phyloP scores from a whole-genome alignment of 768 basidiomycete species.

The Lentinula edodes region DNA sequence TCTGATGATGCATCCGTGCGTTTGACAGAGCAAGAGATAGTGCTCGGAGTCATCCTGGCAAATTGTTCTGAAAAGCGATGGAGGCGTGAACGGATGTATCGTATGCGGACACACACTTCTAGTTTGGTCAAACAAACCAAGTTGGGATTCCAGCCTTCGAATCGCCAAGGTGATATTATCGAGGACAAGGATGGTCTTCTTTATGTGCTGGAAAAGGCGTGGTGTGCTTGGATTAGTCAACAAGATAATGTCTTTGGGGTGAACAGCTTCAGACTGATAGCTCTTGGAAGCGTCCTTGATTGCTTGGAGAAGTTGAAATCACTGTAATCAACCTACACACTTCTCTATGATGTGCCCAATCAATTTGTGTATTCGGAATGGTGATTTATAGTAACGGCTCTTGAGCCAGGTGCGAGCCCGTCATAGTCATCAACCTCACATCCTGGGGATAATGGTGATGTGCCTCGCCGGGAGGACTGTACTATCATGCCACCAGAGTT shows the following conservation, averaged over 20 bases:
- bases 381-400: no score
- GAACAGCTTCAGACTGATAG: constrained; percentile 66
- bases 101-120: constrained; percentile 55
- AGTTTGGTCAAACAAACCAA: constrained; percentile 49
- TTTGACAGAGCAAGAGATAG: constrained; percentile 69
- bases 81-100: constrained; percentile 51
- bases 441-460: no score
- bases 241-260: constrained; percentile 38
- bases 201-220: constrained; percentile 44
- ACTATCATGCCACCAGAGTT: no score
- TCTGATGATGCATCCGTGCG: constrained; percentile 48
- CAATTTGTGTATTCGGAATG: no score
- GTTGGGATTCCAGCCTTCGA: constrained; percentile 22
- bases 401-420: no score
- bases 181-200: constrained; percentile 24
- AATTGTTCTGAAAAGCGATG: constrained; percentile 60
- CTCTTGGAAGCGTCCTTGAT: constrained; percentile 53
- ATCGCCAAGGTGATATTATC: constrained; percentile 18
- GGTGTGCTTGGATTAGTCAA: constrained; percentile 62
- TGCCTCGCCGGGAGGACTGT: no score
- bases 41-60: constrained; percentile 68
- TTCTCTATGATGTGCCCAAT: no score
- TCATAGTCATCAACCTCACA: no score
- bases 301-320: constrained; percentile 38
- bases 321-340: not conserved